Conservation (phyloP, 2,329 filamentous ascomycete genomes). For the Fusarium goolgardi region DNA sequence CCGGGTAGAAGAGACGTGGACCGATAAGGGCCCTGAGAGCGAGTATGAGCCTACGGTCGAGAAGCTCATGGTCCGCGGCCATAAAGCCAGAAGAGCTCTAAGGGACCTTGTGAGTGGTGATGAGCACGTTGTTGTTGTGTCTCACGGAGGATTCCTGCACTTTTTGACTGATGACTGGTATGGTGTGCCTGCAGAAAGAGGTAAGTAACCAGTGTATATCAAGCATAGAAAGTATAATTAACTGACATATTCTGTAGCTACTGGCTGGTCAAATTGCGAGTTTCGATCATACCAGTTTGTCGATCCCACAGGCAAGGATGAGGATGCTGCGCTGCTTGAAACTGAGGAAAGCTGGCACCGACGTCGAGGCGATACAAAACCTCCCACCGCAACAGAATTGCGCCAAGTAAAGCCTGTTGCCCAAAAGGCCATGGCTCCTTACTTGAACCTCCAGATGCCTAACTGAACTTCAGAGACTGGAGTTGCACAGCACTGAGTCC, state of each 20-base stretch:
- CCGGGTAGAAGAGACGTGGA: conserved; percentile 75
- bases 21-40: conserved; percentile 66
- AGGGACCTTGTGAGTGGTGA: conserved; percentile 62
- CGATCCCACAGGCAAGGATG: conserved; percentile 62
- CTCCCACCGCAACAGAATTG: conserved; percentile 60
- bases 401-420: conserved; percentile 56
- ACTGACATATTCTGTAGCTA: conserved; percentile 60
- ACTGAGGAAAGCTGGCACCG: conserved; percentile 61
- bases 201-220: conserved; percentile 49
- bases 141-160: conserved; percentile 86
- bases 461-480: conserved; percentile 14
- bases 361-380: conserved; percentile 55
- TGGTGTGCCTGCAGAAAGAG: conserved; percentile 60
- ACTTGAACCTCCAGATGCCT: conserved; percentile 46
- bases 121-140: conserved; percentile 77
- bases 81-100: conserved; percentile 70
- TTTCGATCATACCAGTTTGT: conserved; percentile 75
- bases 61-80: conserved; percentile 70
- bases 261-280: conserved; percentile 80
- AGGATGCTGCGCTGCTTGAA: conserved; percentile 61
- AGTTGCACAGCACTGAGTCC: too few species aligned
- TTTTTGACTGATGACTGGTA: conserved; percentile 87
- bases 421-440: conserved; percentile 51
- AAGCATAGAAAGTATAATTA: not conserved
- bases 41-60: conserved; percentile 60